Evolutionary conservation across 2,329 filamentous ascomycete genomes (phyloP), one percentile per base, ranked within the genome.

Genomic region (Neonectria magnoliae): DNA sequence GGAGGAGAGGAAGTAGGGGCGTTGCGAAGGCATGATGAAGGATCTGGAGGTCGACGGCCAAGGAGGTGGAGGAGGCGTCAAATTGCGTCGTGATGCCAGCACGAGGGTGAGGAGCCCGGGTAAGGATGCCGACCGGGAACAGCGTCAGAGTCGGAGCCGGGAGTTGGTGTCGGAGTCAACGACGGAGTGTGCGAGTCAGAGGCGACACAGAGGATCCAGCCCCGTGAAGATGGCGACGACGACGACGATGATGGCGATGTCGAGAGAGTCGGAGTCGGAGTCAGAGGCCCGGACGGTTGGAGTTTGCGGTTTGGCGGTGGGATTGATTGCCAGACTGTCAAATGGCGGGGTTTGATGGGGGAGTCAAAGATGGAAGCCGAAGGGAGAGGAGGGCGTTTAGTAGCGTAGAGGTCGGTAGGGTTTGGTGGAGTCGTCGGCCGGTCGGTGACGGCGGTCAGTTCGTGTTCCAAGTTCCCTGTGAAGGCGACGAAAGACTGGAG

Each of bases 1-100:
- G 72, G 82, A 84, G 51, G 85, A 85, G 72, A 87, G 83, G 78
- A 87, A 86, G 76, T 83, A 87, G 51, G 85, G 84, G 54, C 84
- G 83, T 72, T 87, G 84, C 38, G 84, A 84, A 52, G 84, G 81
- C 84, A 86, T 86, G 48, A 44, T 67, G 64, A 33, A 20, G 38
- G 16, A 38, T 57, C 13, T 8, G 25, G 22, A 36, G 38, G 36
- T 38, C 42, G 27, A 27, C 50, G 41, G 25, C 25, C 25, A n/a
- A 29, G 13, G 48, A 20, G 44, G 13, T 16, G 31, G 22, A 50
- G 18, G 33, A 31, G 51, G 14, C 9, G 47, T 31, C 14, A 50
- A 20, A 5, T 31, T 31, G 47, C n/a, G 16, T 41, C 33, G 36
- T 44, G 42, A 55, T 41, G 42, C 29, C 50, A 48, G 36, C 57